Base-by-base conservation (phyloP, 805 yeast genomes). In the Wickerhamiella cacticola region DNA sequence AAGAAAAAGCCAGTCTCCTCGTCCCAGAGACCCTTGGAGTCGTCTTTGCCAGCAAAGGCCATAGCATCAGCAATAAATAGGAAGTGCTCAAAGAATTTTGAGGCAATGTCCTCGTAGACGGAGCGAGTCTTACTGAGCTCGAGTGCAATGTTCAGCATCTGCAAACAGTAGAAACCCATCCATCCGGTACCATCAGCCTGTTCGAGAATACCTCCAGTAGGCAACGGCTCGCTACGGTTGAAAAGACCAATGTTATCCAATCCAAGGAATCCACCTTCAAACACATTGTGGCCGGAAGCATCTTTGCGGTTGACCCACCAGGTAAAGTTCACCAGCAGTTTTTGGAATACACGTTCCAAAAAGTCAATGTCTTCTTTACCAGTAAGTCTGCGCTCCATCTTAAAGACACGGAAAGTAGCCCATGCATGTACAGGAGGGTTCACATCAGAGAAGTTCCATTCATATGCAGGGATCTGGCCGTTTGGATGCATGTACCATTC, bases 401-500 rank as follows among this genome's bases (percentile, higher is more conserved):
- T 87, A 67, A 77, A 87, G 36, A 83, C 83, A 56, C 96, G 73
- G 63, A 78, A 87, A 12, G 88, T 79, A 1, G 96, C 80, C 96
- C 96, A 87, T 0, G 96, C 96, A 62, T 88, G 96, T 29, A 87
- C 96, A 0, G 96, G 96, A 1, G 96, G 96, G 62, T 87, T 87
- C n/a, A 88, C 94, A 63, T 87, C 96, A 52, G 82, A 71, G 59
- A 87, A 87, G 63, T 88, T 87, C 96, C 96, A 87, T 65, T 87
- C 96, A 63, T 87, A 87, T 12, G 96, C 95, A 0, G 96, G 96
- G 54, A 86, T 77, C 65, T 88, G 96, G n/a, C 96, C 96, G 62
- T 87, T 87, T 41, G 96, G 96, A 62, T 89, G 95, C 94, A 86
- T 85, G 62, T 87, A 87, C 96, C 96, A 87, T 65, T 87, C 96